Percentiles rank a stretch among this genome's conserved stretches.
phyloP scores from a whole-genome alignment of 805 yeast species.

The Sugiyamaella floridensis region DNA sequence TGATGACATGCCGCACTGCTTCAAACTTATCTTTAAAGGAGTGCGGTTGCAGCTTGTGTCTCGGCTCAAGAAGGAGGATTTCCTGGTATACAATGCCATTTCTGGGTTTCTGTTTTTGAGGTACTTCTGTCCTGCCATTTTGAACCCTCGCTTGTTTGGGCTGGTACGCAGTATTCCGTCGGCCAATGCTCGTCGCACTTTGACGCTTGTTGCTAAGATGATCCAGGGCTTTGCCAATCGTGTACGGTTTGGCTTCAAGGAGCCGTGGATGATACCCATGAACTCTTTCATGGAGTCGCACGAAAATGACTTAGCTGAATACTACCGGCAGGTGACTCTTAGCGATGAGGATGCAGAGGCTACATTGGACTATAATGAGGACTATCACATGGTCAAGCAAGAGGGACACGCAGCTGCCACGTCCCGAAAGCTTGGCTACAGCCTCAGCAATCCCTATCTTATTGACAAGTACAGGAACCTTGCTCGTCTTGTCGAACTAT shows the following conservation, averaged over 20 bases:
- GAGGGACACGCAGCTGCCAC: conserved; percentile 20
- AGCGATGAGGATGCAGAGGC: conserved; percentile 12
- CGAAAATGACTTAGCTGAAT: conserved; percentile 52
- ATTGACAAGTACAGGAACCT: conserved; percentile 29
- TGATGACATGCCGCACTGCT: conserved; percentile 64
- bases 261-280: conserved; percentile 67
- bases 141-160: conserved; percentile 82
- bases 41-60: conserved; percentile 53
- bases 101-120: conserved; percentile 80
- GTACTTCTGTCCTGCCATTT: conserved; percentile 82
- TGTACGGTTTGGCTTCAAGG: conserved; percentile 70
- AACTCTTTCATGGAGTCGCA: conserved; percentile 60
- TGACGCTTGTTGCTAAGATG: conserved; percentile 71
- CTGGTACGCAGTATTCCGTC: conserved; percentile 64
- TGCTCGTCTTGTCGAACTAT: conserved; percentile 27
- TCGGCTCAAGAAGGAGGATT: conserved; percentile 15
- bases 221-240: conserved; percentile 75
- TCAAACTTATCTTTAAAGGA: conserved; percentile 56
- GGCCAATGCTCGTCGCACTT: conserved; percentile 64
- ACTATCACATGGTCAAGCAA: conserved; percentile 12
- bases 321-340: conserved; percentile 59
- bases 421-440: conserved; percentile 20
- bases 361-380: not conserved
- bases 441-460: conserved; percentile 30
- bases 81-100: conserved; percentile 56